phyloP scores from a whole-genome alignment of 78 protist species.

The Dictyostelium brefeldianum region DNA sequence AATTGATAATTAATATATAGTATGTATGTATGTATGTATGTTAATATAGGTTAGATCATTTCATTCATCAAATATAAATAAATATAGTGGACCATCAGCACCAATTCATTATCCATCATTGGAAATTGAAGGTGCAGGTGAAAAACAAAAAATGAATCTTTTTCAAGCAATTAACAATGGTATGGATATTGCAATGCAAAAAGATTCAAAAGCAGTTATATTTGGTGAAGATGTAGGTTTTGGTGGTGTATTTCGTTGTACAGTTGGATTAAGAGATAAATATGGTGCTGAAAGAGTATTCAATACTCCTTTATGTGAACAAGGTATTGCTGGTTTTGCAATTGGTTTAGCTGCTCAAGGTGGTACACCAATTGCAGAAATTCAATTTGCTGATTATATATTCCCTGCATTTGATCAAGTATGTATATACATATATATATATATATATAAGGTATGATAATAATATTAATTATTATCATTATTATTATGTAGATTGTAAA shows the following conservation, averaged over 20 bases:
- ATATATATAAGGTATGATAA: not conserved
- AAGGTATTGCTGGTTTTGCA: constrained; percentile 97
- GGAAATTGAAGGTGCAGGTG: constrained; percentile 67
- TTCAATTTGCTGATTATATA: constrained; percentile 99
- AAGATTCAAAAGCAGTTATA: constrained; percentile 79
- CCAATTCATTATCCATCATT: constrained; percentile 68
- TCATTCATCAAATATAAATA: not conserved
- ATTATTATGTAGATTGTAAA: constrained; percentile 91
- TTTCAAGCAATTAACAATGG: constrained; percentile 91
- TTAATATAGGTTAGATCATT: constrained; percentile 15
- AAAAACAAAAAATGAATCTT: constrained; percentile 88
- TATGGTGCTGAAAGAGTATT: constrained; percentile 96
- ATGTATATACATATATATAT: too few species aligned
- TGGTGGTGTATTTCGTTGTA: constrained; percentile 98
- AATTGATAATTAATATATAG: too few species aligned
- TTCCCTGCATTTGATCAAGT: constrained; percentile 98
- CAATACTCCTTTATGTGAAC: constrained; percentile 98
- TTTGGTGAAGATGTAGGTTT: constrained; percentile 99
- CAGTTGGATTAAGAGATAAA: constrained; percentile 89
- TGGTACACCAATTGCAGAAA: constrained; percentile 96
- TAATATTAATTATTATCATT: not conserved
- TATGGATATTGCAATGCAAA: constrained; percentile 87
- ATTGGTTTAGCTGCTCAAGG: constrained; percentile 97
- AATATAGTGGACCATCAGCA: constrained; percentile 24
- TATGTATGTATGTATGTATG: too few species aligned